phyloP scores from a whole-genome alignment of 306 rosid genomes.

The Cicer arietinum region DNA sequence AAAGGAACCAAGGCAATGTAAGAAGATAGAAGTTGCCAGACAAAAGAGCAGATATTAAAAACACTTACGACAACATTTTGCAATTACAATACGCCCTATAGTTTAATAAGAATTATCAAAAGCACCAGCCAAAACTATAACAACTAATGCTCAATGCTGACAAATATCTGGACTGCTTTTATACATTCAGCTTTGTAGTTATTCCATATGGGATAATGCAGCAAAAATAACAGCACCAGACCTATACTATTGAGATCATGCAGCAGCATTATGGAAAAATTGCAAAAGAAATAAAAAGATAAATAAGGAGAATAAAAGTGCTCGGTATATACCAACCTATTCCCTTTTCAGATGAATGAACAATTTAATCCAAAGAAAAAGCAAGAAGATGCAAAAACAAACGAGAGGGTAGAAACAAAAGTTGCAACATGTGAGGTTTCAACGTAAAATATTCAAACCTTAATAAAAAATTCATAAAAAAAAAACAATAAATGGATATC shows the following conservation, averaged over 20 bases:
- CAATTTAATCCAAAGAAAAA: background rate
- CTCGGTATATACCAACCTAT: background rate
- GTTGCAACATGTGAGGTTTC: background rate
- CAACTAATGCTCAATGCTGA: background rate
- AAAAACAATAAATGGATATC: constrained; percentile 6
- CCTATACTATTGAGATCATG: constrained; percentile 1
- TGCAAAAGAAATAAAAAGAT: background rate
- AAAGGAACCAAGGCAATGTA: constrained; percentile 47
- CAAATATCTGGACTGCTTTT: background rate
- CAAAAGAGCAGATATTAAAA: constrained; percentile 25
- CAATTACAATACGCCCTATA: constrained; percentile 5
- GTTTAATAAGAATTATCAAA: background rate
- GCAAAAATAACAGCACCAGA: background rate
- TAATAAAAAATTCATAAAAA: background rate
- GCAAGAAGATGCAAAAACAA: background rate
- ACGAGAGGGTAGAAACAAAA: background rate
- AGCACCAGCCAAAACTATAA: constrained; percentile 7
- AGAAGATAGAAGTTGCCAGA: constrained; percentile 33
- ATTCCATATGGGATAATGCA: constrained; percentile 9
- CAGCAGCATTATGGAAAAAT: background rate
- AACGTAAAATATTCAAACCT: constrained; percentile 22
- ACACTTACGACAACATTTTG: background rate
- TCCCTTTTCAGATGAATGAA: background rate
- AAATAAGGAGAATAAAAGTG: constrained; percentile 1
- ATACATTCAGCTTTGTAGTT: background rate